Conservation (phyloP, 371 early-diverging fungal species). For the Mucor mucedo region DNA sequence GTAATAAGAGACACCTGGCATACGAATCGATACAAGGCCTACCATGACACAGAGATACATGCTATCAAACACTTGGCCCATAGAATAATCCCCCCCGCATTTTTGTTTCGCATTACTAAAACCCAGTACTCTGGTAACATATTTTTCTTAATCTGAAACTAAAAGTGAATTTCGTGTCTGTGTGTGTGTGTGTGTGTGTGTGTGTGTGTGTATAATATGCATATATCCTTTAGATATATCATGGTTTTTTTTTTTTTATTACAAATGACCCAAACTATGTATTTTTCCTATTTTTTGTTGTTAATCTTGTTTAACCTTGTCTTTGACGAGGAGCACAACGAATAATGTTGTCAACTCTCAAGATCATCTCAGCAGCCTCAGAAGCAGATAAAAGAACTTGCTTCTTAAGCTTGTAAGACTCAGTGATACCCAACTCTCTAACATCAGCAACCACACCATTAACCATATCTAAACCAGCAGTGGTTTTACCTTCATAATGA, state of each 20-base stretch:
- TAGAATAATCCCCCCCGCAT: too few species aligned
- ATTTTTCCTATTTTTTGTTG: not conserved
- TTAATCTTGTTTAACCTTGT: constrained; percentile 22
- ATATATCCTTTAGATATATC: not conserved
- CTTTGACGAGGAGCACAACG: constrained; percentile 87
- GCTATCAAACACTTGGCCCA: too few species aligned
- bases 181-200: too few species aligned
- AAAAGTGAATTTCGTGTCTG: too few species aligned
- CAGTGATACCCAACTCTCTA: constrained; percentile 91
- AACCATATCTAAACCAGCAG: constrained; percentile 92
- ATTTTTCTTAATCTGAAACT: too few species aligned
- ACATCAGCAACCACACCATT: constrained; percentile 87
- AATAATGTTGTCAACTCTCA: constrained; percentile 99
- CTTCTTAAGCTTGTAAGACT: constrained; percentile 98
- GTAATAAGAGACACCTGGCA: too few species aligned
- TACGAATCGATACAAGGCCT: too few species aligned
- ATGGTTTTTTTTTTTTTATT: constrained; percentile 1
- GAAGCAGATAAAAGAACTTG: constrained; percentile 96
- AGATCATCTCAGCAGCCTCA: constrained; percentile 99
- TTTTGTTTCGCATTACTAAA: too few species aligned
- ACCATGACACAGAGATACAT: too few species aligned
- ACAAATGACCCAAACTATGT: not conserved
- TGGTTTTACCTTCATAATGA: constrained; percentile 85
- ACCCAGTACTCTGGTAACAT: too few species aligned
- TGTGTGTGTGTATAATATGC: not conserved